Conservation (phyloP, 371 early-diverging fungal genomes). For the Haplosporangium sp. region DNA sequence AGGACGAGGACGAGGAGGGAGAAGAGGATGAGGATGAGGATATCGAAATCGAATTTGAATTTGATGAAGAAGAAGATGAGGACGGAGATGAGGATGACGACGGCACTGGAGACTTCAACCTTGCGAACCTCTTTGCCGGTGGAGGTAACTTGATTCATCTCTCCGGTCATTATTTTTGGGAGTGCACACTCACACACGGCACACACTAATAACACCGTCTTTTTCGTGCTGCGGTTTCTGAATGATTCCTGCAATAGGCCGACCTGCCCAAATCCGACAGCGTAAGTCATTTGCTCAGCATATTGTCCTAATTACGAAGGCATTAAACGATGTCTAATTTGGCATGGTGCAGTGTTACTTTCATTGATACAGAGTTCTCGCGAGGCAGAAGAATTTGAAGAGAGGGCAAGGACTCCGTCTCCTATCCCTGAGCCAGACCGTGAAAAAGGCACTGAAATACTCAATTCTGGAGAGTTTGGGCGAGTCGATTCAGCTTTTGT, state of each 20-base stretch:
- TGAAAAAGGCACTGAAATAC: conserved; percentile 33
- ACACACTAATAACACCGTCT: neutral
- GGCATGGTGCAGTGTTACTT: neutral
- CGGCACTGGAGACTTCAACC: neutral
- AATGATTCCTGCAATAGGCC: neutral
- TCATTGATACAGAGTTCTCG: neutral
- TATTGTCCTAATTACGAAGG: too few relatives aligned
- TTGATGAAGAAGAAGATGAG: conserved; percentile 12
- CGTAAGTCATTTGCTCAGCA: too few relatives aligned
- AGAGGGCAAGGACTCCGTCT: conserved; percentile 14
- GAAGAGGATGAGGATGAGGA: conserved; percentile 18
- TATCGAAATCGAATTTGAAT: conserved; percentile 4
- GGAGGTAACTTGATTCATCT: conserved; percentile 5
- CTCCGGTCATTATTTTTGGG: too few relatives aligned
- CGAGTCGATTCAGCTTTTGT: conserved; percentile 37
- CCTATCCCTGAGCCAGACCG: conserved; percentile 38
- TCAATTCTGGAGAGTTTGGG: conserved; percentile 51
- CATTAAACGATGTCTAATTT: neutral
- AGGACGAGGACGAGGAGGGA: conserved; percentile 9
- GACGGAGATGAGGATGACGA: conserved; percentile 16
- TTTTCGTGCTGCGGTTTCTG: neutral
- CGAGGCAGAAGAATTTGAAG: neutral
- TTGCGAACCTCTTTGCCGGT: conserved; percentile 18
- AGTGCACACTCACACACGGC: neutral
- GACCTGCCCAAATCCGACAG: neutral